Base-by-base conservation (phyloP, 169 alveolate species). In the Blepharisma undulans region DNA sequence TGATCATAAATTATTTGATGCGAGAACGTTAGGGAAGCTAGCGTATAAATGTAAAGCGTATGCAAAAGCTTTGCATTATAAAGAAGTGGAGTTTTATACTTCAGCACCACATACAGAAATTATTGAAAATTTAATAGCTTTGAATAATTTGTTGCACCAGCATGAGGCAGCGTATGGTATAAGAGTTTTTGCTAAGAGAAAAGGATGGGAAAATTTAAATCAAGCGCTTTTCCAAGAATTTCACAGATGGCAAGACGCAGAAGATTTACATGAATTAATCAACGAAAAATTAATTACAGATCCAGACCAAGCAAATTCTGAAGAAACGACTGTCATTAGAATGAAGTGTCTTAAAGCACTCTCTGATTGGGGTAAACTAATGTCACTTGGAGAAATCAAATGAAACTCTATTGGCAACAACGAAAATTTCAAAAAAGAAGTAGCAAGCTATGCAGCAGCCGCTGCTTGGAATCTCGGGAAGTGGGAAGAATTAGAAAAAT, bases 1-100 rank as follows among this genome's bases (percentile, higher is more conserved):
- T 88, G 96, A 96, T 85, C 93, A 94, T 60, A 91, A 94, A 59
- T 92, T 97, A 33, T 93, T 98, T 85, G 98, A 97, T 89, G 94
- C 95, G 25, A 60, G 93, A 29, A 91, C 96, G 71, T 92, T 98
- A 19, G 98, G 98, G 5, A 95, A 95, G 79, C 93, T 97, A 2
- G 98, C 99, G 12, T 97, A 95, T 90, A 95, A 97, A 93, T 97
- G 99, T 93, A 96, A 95, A 85, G 98, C 99, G 12, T 96, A 97
- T 93, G 98, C 99, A 1, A 98, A 98, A 90, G 99, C 99, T 10
- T 93, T 97, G 10, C 96, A 97, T 92, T 96, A 96, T 89, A 92
- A 96, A 93, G 99, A 97, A 93, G 93, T 93, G 80, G 97, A 96
- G 90, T 96, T 96, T 78, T 95, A 94, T 7, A 90, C 74, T 32